Evolutionary conservation across 495 filamentous ascomycete genomes (phyloP).

Genomic region (Aspergillus avenaceus): DNA sequence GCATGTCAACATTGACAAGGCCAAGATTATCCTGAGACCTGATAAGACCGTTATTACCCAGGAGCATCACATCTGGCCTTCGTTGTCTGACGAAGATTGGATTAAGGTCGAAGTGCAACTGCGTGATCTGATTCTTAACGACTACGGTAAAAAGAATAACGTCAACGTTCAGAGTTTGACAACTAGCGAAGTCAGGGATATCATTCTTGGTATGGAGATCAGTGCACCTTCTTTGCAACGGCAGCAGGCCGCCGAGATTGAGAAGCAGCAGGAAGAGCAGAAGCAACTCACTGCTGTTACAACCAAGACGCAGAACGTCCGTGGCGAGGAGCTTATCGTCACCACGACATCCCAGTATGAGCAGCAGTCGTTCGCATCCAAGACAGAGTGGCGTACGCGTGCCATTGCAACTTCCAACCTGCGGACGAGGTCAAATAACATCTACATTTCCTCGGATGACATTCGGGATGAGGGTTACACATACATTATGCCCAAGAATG

Average conservation of each 20-base stretch:
- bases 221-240: constrained; percentile 96
- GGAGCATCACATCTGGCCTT: constrained; percentile 98
- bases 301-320: constrained; percentile 96
- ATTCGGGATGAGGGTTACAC: constrained; percentile 80
- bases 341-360: constrained; percentile 97
- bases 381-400: constrained; percentile 97
- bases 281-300: constrained; percentile 95
- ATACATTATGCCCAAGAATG: constrained; percentile 98
- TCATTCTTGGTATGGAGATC: constrained; percentile 99
- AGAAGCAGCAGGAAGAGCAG: constrained; percentile 97
- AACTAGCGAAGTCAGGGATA: constrained; percentile 94
- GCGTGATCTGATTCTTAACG: constrained; percentile 92
- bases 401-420: constrained; percentile 97
- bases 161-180: constrained; percentile 97
- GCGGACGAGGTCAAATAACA: constrained; percentile 92
- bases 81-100: constrained; percentile 94
- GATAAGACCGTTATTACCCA: constrained; percentile 99
- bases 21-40: constrained; percentile 92
- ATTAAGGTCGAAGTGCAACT: constrained; percentile 97
- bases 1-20: constrained; percentile 98
- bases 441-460: constrained; percentile 95
- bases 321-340: constrained; percentile 96
- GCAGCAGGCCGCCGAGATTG: constrained; percentile 97
- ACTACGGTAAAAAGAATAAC: constrained; percentile 99
- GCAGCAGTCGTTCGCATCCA: constrained; percentile 94